Evolutionary conservation across 441 rosid genomes (phyloP).

Genomic region (Populus trichocarpa): DNA sequence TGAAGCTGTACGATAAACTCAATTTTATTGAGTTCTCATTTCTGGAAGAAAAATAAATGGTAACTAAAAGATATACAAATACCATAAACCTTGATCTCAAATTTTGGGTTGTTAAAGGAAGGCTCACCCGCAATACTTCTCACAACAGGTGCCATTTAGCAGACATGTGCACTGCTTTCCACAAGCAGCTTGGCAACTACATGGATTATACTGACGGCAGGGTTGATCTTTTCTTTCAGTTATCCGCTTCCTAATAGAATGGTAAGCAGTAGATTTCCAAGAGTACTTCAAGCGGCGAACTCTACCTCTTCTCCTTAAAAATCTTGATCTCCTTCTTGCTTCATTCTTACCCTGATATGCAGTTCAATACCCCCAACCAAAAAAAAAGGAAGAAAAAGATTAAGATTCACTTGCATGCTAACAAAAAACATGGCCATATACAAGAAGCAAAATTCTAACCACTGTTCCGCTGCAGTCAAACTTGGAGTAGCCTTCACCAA

Average conservation of each 20-base stretch:
- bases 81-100: not conserved
- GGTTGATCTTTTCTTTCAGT: constrained; percentile 99
- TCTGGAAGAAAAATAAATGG: not conserved
- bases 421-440: not conserved
- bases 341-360: constrained; percentile 61
- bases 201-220: constrained; percentile 97
- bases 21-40: not conserved
- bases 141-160: constrained; percentile 95
- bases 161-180: constrained; percentile 92
- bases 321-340: constrained; percentile 91
- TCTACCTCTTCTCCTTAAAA: constrained; percentile 87
- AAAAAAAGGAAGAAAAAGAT: not conserved
- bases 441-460: constrained; percentile 41
- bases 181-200: constrained; percentile 87
- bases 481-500: constrained; percentile 77
- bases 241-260: constrained; percentile 85
- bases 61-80: not conserved
- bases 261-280: constrained; percentile 99
- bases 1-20: not conserved
- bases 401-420: not conserved
- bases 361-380: constrained; percentile 20
- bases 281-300: constrained; percentile 98
- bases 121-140: constrained; percentile 98
- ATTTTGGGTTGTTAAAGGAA: constrained; percentile 6
- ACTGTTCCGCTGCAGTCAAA: constrained; percentile 67